Percentiles rank a stretch among this genome's conserved stretches.
These are phyloP conservation scores for Neocatenulostroma microsporum DNA, from an alignment of 2,329 filamentous ascomycete species.

Conservation along the genomic window DNA sequence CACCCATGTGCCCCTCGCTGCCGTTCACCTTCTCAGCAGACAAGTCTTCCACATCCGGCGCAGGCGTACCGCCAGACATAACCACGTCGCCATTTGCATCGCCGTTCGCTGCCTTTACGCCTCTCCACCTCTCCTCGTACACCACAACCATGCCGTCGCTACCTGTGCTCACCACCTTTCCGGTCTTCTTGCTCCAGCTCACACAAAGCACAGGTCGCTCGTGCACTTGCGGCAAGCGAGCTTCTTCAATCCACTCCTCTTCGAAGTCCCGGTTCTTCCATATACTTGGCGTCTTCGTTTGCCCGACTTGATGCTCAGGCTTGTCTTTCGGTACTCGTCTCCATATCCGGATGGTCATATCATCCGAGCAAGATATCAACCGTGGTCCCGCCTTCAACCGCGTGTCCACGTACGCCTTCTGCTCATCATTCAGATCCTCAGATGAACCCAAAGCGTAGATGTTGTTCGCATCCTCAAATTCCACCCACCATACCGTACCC, in stretches of 20 bases:
- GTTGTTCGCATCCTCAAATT: slow-evolving; percentile 50
- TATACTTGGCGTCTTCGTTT: slow-evolving; percentile 73
- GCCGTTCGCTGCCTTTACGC: slow-evolving; percentile 17
- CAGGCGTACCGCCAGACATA: slow-evolving; percentile 17
- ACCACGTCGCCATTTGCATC: slow-evolving; percentile 21
- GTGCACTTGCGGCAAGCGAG: slow-evolving; percentile 66
- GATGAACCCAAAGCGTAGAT: slow-evolving; percentile 16
- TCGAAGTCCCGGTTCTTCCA: slow-evolving; percentile 65
- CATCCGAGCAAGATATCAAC: slow-evolving; percentile 77
- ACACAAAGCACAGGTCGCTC: slow-evolving; percentile 76
- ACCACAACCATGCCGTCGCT: slow-evolving; percentile 77
- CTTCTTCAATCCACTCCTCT: slow-evolving; percentile 77
- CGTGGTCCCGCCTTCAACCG: slow-evolving; percentile 45
- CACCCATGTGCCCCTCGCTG: slow-evolving; percentile 3
- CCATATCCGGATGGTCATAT: slow-evolving; percentile 75
- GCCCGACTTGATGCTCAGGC: slow-evolving; percentile 36
- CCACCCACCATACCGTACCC: slow-evolving; percentile 84
- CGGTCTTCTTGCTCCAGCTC: slow-evolving; percentile 70
- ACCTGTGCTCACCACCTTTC: slow-evolving; percentile 76
- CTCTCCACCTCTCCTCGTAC: slow-evolving; percentile 57
- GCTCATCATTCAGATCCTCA: slow-evolving; percentile 25
- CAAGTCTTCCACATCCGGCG: slow-evolving; percentile 11
- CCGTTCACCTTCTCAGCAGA: slow-evolving; percentile 2
- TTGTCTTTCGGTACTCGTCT: slow-evolving; percentile 51
- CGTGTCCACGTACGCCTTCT: slow-evolving; percentile 29